These are phyloP conservation scores for Royoungia palumana DNA, from an alignment of 768 basidiomycete species.

Conservation along the genomic window DNA sequence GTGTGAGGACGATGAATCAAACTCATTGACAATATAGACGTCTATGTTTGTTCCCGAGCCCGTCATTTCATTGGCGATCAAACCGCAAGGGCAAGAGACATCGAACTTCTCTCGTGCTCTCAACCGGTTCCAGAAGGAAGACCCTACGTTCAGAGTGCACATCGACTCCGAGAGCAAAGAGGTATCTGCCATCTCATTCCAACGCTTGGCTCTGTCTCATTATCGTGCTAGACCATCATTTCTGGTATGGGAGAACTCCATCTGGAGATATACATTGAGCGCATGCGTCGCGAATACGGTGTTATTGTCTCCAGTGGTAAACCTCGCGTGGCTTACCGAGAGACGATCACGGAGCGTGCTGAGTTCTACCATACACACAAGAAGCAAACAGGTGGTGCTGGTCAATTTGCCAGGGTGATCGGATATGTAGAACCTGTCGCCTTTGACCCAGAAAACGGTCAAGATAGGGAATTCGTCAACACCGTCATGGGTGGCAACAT, in stretches of 20 bases:
- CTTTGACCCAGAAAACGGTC: conserved; percentile 68
- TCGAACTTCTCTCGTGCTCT: conserved; percentile 97
- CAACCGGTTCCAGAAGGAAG: conserved; percentile 97
- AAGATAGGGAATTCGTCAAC: conserved; percentile 82
- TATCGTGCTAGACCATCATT: conserved; percentile 79
- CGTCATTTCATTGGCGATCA: conserved; percentile 93
- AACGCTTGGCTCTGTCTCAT: neutral
- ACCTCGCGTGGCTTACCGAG: conserved; percentile 94
- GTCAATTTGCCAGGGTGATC: conserved; percentile 92
- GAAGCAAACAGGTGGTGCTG: conserved; percentile 97
- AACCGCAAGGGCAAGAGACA: conserved; percentile 86
- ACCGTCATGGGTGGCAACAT: conserved; percentile 90
- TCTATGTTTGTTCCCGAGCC: conserved; percentile 99
- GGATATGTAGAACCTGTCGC: conserved; percentile 91
- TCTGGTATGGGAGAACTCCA: conserved; percentile 99
- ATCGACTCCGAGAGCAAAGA: conserved; percentile 93
- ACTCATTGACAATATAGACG: conserved; percentile 49
- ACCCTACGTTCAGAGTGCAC: conserved; percentile 98
- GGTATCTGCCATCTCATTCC: conserved; percentile 38
- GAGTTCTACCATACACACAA: conserved; percentile 92
- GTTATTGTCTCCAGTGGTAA: conserved; percentile 92
- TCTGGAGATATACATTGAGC: conserved; percentile 97
- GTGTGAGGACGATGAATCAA: neutral
- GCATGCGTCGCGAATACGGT: conserved; percentile 97
- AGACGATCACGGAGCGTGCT: conserved; percentile 81